phyloP scores from a whole-genome alignment of 2,329 filamentous ascomycete species.

The Pseudocercospora eumusae region DNA sequence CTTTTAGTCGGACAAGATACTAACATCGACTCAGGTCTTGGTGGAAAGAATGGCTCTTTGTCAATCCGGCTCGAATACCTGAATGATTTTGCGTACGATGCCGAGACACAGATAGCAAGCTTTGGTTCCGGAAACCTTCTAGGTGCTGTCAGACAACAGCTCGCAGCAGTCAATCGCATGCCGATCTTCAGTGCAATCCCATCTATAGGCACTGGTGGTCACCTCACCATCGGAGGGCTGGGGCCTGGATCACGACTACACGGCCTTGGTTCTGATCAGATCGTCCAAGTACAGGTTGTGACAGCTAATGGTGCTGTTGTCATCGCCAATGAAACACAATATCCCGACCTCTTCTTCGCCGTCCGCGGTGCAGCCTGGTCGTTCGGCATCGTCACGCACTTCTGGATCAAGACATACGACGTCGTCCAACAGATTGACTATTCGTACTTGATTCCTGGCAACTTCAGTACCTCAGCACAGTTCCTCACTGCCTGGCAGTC shows the following conservation, averaged over 20 bases:
- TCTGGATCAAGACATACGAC: constrained; percentile 29
- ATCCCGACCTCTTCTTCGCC: constrained; percentile 34
- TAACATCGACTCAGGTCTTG: neutral
- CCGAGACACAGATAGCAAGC: constrained; percentile 1
- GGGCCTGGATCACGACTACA: constrained; percentile 53
- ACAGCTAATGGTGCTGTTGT: constrained; percentile 44
- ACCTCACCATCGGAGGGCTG: constrained; percentile 25
- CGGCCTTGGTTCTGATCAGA: constrained; percentile 56
- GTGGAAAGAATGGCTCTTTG: constrained; percentile 21
- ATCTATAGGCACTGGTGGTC: constrained; percentile 22
- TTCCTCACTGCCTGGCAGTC: constrained; percentile 23
- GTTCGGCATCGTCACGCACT: constrained; percentile 34
- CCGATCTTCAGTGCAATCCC: constrained; percentile 12
- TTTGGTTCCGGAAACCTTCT: constrained; percentile 20
- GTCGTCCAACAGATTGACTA: constrained; percentile 23
- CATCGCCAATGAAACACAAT: constrained; percentile 39
- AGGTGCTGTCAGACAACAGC: constrained; percentile 2
- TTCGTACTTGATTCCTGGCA: constrained; percentile 25
- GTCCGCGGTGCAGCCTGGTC: constrained; percentile 30
- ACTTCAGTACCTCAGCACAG: constrained; percentile 10
- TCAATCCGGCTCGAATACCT: constrained; percentile 15
- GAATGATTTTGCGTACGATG: constrained; percentile 10
- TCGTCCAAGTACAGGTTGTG: constrained; percentile 45
- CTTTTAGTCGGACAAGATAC: neutral
- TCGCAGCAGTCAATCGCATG: constrained; percentile 7